Percentiles rank a stretch among this genome's conserved stretches.
phyloP scores from a whole-genome alignment of 345 rosid genomes.

The Bretschneidera sinensis region DNA sequence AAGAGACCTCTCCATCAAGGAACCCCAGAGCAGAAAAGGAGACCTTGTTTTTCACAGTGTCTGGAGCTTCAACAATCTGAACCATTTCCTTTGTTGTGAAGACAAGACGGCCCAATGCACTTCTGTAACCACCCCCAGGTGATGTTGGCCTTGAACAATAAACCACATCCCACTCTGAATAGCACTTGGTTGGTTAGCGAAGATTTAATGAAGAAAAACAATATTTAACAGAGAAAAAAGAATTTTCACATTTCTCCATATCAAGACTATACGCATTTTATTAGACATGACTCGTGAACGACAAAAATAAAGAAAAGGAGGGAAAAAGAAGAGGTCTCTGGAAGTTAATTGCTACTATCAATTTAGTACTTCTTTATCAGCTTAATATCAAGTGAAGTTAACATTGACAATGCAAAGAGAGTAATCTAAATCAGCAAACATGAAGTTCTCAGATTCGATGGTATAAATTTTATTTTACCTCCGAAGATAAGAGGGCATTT shows the following conservation, averaged over 20 bases:
- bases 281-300: too few relatives aligned
- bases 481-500: constrained; percentile 86
- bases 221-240: too few relatives aligned
- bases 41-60: constrained; percentile 65
- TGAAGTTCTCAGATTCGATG: neutral
- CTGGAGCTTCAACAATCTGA: constrained; percentile 84
- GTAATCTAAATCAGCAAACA: neutral
- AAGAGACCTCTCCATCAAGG: constrained; percentile 81
- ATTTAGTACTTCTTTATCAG: too few relatives aligned
- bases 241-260: too few relatives aligned
- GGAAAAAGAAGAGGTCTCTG: too few relatives aligned
- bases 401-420: too few relatives aligned
- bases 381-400: too few relatives aligned
- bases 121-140: constrained; percentile 95
- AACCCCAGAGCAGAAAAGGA: constrained; percentile 61
- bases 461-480: constrained; percentile 31
- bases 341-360: too few relatives aligned
- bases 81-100: constrained; percentile 79
- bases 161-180: constrained; percentile 81
- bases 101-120: constrained; percentile 79
- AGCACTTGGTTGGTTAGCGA: neutral
- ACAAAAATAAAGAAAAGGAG: too few relatives aligned
- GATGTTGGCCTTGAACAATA: constrained; percentile 87
- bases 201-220: neutral
- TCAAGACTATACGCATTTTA: neutral